These are phyloP conservation scores for Fusarium paranaense DNA, from an alignment of 2,329 filamentous ascomycete species.

Conservation along the genomic window DNA sequence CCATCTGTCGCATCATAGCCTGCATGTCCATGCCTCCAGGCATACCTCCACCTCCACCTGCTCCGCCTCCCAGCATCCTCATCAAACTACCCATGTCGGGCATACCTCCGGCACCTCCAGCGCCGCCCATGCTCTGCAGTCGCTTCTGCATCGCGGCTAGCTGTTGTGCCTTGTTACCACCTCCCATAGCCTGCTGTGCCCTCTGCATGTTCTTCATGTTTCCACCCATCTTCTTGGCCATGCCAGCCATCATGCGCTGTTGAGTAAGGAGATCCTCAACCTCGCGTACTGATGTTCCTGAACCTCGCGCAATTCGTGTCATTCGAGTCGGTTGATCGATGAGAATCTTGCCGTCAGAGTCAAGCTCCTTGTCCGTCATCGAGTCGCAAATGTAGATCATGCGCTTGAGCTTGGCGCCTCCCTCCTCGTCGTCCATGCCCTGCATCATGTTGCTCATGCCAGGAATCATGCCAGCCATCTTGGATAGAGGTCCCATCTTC, in stretches of 20 bases:
- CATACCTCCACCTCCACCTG: constrained; percentile 65
- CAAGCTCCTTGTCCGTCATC: constrained; percentile 96
- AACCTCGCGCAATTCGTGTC: constrained; percentile 90
- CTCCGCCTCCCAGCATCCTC: constrained; percentile 84
- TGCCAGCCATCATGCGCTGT: constrained; percentile 97
- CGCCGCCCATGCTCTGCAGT: constrained; percentile 90
- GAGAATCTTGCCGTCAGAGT: constrained; percentile 94
- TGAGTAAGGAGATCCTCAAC: constrained; percentile 98
- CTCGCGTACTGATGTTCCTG: constrained; percentile 89
- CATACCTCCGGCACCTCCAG: constrained; percentile 74
- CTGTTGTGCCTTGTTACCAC: constrained; percentile 91
- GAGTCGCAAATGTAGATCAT: constrained; percentile 99
- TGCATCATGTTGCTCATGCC: constrained; percentile 94
- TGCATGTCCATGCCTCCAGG: constrained; percentile 81
- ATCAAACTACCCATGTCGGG: constrained; percentile 88
- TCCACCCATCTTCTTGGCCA: constrained; percentile 99
- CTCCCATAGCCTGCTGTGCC: constrained; percentile 90
- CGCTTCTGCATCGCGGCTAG: constrained; percentile 98
- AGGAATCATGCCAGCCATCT: constrained; percentile 99
- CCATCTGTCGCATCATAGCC: constrained; percentile 82
- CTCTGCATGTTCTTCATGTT: constrained; percentile 98
- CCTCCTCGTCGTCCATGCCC: constrained; percentile 97
- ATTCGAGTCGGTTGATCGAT: constrained; percentile 92
- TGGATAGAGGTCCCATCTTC: constrained; percentile 98
- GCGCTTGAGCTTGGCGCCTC: constrained; percentile 90